These are phyloP conservation scores for Eucalyptus cloeziana DNA, from an alignment of 345 rosid genomes.

Conservation along the genomic window DNA sequence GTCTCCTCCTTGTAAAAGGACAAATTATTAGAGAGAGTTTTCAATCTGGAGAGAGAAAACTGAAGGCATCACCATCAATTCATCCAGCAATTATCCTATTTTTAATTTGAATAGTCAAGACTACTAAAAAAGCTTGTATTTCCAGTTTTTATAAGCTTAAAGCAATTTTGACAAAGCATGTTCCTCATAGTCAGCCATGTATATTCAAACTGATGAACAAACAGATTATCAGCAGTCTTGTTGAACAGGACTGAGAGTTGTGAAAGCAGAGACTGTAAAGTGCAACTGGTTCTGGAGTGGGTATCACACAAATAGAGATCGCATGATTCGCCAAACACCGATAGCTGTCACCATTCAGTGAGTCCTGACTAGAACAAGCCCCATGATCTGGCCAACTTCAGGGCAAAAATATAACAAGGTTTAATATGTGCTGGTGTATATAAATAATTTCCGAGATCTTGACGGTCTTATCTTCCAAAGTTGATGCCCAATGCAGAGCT, in stretches of 20 bases:
- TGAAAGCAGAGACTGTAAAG: neutral
- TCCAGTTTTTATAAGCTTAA: neutral
- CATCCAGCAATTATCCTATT: neutral
- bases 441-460: neutral
- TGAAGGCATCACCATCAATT: neutral
- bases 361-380: neutral
- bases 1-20: conserved; percentile 34
- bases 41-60: neutral
- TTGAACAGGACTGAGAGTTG: neutral
- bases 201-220: neutral
- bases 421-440: neutral
- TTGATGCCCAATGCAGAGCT: conserved; percentile 56
- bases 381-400: neutral
- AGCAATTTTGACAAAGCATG: neutral
- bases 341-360: neutral
- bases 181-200: neutral
- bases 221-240: neutral
- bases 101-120: neutral
- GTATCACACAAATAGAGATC: neutral
- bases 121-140: neutral
- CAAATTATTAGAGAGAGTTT: neutral
- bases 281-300: neutral
- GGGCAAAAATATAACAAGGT: neutral
- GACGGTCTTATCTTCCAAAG: conserved; percentile 37
- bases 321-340: neutral